Percentiles rank a stretch among this genome's conserved stretches.
Conservation (phyloP, 805 yeast species). For the Metschnikowia baotianmanensis region DNA sequence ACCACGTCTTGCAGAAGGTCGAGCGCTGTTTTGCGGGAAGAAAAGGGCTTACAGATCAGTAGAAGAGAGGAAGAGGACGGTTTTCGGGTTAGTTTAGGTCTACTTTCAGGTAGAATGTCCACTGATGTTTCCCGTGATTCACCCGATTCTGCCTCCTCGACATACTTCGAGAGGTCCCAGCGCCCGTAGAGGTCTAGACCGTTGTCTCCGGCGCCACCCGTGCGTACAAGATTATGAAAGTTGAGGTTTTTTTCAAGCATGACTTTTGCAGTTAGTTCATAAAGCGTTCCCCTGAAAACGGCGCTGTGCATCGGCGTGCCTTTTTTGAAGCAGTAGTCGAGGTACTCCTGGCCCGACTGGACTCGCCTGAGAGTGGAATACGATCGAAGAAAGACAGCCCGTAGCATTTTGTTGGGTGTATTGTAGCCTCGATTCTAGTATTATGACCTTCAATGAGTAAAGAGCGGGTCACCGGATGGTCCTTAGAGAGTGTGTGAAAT, state of each 20-base stretch:
- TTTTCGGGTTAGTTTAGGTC: background rate
- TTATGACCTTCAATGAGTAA: too few species aligned
- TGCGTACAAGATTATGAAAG: constrained; percentile 37
- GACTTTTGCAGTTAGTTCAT: constrained; percentile 46
- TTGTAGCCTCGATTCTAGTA: too few species aligned
- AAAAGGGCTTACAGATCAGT: constrained; percentile 8
- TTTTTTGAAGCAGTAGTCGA: constrained; percentile 27
- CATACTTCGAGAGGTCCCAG: constrained; percentile 39
- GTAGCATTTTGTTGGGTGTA: background rate
- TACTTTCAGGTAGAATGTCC: too few species aligned
- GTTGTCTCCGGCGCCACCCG: constrained; percentile 56
- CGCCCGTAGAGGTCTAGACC: constrained; percentile 56
- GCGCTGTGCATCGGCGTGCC: constrained; percentile 30
- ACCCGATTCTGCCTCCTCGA: too few species aligned
- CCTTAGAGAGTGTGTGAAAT: background rate
- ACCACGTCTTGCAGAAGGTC: constrained; percentile 30
- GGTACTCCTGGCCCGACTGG: constrained; percentile 29
- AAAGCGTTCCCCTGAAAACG: constrained; percentile 54
- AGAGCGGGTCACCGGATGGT: background rate
- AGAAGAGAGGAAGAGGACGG: constrained; percentile 6
- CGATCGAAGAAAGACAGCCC: background rate
- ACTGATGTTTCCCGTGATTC: too few species aligned
- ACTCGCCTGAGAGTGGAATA: constrained; percentile 7
- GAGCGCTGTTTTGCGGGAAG: constrained; percentile 1
- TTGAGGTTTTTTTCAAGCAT: constrained; percentile 38